Evolutionary conservation across 257 asterid genomes (phyloP), one percentile per base, ranked within the genome.

Genomic region (Nicotiana tabacum): DNA sequence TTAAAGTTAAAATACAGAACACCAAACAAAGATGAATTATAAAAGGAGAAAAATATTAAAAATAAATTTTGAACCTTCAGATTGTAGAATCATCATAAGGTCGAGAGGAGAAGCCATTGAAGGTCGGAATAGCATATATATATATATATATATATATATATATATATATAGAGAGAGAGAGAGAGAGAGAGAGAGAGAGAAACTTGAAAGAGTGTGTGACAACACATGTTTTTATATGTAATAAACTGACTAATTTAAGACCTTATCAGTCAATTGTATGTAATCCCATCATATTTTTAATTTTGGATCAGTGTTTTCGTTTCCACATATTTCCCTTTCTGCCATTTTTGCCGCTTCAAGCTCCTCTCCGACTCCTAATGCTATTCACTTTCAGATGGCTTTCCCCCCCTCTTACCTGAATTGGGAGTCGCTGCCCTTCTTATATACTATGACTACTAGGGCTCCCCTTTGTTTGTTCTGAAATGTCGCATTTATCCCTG

Each of bases 61-160:
- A 67, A 2, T 33, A 16, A 16, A 1, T 67, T 1, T 10, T 2
- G 24, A 81, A 81, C 83, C 83, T 66, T 81, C 83, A 81, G 78
- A 66, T 33, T 9, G 46, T 68, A 51, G 62, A 48, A 81, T 81
- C 83, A 81, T 81, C 83, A 81, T 66, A 18, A 81, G 83, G 83
- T 12, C 82, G 66, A 56, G 66, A 5, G 33, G 15, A 35, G 15
- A 57, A 66, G 78, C 67, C 51, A 27, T 29, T 51, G 83, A 66
- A 81, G 83, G 7, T 51, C 51, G 15, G 18, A 66, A 81, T 48
- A 81, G 77, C 83, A 80, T 29, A 29, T 29, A 29, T 2, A 29
- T 29, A 29, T 2, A 29, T 29, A 29, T 29, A 29, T 29, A 29
- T 29, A 29, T 29, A 29, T 29, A 29, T 29, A 29, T 29, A 29